Percentiles rank a stretch among this genome's conserved stretches.
Evolutionary conservation across 148 eudicot genomes (phyloP).

Genomic region (Fagopyrum homotropicum): DNA sequence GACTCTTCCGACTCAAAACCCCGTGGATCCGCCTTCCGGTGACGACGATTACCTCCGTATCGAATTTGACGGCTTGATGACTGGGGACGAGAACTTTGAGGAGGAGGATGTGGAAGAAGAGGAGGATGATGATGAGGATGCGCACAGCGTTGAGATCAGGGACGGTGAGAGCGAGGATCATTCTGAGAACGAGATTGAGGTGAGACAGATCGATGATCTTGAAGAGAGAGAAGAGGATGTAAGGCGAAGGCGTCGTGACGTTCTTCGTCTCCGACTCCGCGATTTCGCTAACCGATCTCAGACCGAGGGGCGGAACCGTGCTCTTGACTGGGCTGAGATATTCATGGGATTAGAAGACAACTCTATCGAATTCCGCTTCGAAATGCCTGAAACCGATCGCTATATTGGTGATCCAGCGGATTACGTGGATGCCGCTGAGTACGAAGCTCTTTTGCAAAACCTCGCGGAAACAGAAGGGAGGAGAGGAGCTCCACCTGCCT

Average conservation of each 20-base stretch:
- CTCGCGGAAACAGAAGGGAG: conserved; percentile 73
- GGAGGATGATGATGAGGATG: conserved; percentile 19
- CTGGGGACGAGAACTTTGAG: conserved; percentile 15
- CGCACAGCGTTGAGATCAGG: conserved; percentile 25
- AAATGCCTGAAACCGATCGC: conserved; percentile 38
- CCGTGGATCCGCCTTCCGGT: conserved; percentile 25
- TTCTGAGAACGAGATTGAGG: conserved; percentile 19
- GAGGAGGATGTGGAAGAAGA: conserved; percentile 27
- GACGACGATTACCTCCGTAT: conserved; percentile 47
- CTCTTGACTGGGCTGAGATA: conserved; percentile 84
- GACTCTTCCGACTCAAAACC: conserved; percentile 45
- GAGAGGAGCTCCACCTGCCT: conserved; percentile 82
- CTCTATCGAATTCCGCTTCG: conserved; percentile 58
- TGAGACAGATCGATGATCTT: conserved; percentile 7
- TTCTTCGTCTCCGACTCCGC: conserved; percentile 44
- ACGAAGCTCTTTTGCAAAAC: conserved; percentile 68
- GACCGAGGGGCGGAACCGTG: conserved; percentile 44
- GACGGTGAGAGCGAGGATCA: conserved; percentile 16
- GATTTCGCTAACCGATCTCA: conserved; percentile 50
- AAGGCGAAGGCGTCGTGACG: conserved; percentile 44
- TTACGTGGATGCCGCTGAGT: conserved; percentile 77
- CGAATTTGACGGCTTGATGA: conserved; percentile 54
- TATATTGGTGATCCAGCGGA: conserved; percentile 74
- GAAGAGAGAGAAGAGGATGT: conserved; percentile 30
- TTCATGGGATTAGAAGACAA: conserved; percentile 82